Conservation (phyloP, 352 stramenopile species). For the Pythium biforme region DNA sequence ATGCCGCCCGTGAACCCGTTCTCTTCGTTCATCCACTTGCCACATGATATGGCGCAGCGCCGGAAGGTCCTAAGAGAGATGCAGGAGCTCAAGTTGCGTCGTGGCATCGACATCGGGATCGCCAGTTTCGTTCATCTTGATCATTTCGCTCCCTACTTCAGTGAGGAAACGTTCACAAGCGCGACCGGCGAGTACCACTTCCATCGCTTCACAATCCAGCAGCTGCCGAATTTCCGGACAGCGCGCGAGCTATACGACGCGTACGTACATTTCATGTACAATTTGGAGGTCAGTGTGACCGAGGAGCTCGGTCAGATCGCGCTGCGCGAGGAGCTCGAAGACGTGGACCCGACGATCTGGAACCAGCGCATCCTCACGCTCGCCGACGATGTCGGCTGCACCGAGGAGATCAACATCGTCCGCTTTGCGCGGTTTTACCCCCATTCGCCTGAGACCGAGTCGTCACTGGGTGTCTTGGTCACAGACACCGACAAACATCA, state of each 20-base stretch:
- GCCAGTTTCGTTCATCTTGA: slow-evolving; percentile 5
- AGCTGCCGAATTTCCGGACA: slow-evolving; percentile 37
- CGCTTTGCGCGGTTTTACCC: slow-evolving; percentile 32
- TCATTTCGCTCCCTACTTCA: neutral
- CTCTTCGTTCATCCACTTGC: slow-evolving; percentile 15
- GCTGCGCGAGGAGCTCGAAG: slow-evolving; percentile 45
- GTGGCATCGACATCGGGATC: slow-evolving; percentile 9
- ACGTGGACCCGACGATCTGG: slow-evolving; percentile 29
- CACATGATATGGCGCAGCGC: slow-evolving; percentile 9
- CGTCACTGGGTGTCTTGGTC: too few relatives aligned
- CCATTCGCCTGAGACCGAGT: neutral
- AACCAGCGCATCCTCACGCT: slow-evolving; percentile 44
- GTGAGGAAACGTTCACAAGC: slow-evolving; percentile 5
- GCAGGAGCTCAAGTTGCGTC: slow-evolving; percentile 40
- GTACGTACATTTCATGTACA: slow-evolving; percentile 37
- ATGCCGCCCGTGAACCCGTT: slow-evolving; percentile 14
- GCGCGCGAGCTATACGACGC: slow-evolving; percentile 46
- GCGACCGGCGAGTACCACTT: slow-evolving; percentile 8
- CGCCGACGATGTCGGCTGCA: slow-evolving; percentile 12
- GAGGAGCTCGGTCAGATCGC: slow-evolving; percentile 45
- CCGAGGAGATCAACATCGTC: slow-evolving; percentile 24
- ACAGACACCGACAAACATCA: too few relatives aligned
- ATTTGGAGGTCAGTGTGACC: slow-evolving; percentile 57
- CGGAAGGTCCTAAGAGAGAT: slow-evolving; percentile 17
- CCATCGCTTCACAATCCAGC: slow-evolving; percentile 18